A percentile compares a stretch with the other conserved stretches of the same genome.
Evolutionary conservation across 345 rosid genomes (phyloP).

Genomic region (Corchorus capsularis): DNA sequence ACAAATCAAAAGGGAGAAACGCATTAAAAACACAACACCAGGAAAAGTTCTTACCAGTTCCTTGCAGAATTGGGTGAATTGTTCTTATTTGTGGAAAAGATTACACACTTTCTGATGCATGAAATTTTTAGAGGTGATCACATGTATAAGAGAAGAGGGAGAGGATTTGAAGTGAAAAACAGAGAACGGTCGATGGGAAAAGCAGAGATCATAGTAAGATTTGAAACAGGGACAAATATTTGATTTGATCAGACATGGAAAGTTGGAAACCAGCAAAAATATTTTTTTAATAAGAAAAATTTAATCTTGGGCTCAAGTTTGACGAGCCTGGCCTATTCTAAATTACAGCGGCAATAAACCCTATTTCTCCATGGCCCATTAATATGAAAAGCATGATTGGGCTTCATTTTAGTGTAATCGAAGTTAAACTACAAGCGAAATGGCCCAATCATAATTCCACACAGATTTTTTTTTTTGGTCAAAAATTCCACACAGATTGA

Average conservation of each 20-base stretch:
- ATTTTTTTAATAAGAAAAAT: neutral
- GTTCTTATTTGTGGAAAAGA: neutral
- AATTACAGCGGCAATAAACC: neutral
- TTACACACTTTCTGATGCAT: neutral
- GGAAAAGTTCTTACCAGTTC: slow-evolving; percentile 5
- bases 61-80: neutral
- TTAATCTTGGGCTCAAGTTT: neutral
- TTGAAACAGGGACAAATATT: neutral
- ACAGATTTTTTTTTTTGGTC: too few relatives aligned
- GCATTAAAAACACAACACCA: neutral
- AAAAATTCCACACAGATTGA: too few relatives aligned
- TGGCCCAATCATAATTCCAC: too few relatives aligned
- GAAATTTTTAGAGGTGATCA: neutral
- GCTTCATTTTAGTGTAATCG: too few relatives aligned
- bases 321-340: neutral
- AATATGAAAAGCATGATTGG: neutral
- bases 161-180: neutral
- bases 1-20: neutral
- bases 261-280: neutral
- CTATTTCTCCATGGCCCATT: neutral
- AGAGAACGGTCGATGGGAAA: neutral
- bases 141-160: neutral
- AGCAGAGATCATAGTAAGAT: neutral
- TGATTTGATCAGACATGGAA: neutral
- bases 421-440: too few relatives aligned